These are phyloP conservation scores for Neurospora sublineolata DNA, from an alignment of 495 filamentous ascomycete species.

Conservation along the genomic window DNA sequence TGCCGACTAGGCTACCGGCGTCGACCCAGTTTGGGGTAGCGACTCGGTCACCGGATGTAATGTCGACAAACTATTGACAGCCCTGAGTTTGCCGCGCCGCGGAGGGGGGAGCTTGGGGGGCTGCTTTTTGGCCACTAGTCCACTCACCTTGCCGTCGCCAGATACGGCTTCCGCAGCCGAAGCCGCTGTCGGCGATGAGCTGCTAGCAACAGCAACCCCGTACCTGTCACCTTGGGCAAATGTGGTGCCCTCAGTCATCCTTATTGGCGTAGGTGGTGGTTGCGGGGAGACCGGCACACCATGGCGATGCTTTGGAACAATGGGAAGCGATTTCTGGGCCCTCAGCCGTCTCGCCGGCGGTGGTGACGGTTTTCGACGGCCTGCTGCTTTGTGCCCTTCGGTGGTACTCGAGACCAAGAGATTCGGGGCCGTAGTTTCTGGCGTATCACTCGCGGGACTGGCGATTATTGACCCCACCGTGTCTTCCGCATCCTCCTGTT, in stretches of 20 bases:
- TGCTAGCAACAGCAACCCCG: background rate
- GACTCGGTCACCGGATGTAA: slow-evolving; percentile 1
- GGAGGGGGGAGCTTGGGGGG: slow-evolving; percentile 45
- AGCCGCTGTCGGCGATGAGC: background rate
- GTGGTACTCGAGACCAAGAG: slow-evolving; percentile 1
- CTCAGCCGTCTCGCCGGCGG: slow-evolving; percentile 18
- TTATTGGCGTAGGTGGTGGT: slow-evolving; percentile 9
- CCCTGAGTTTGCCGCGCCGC: slow-evolving; percentile 20
- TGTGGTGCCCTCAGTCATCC: background rate
- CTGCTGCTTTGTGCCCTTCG: background rate
- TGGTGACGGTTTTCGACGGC: slow-evolving; percentile 3
- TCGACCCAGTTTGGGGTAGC: slow-evolving; percentile 1
- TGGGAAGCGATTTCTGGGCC: slow-evolving; percentile 32
- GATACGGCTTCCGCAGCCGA: background rate
- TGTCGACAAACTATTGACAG: background rate
- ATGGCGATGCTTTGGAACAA: slow-evolving; percentile 36
- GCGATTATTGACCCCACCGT: background rate
- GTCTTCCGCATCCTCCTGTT: slow-evolving; percentile 1
- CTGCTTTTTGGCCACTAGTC: slow-evolving; percentile 31
- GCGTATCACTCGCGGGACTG: background rate
- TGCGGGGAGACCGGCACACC: slow-evolving; percentile 29
- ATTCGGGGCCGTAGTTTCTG: background rate
- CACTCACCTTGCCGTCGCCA: slow-evolving; percentile 13
- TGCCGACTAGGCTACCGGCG: slow-evolving; percentile 2
- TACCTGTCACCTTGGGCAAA: background rate